A percentile compares a stretch with the other conserved stretches of the same genome.
Conservation (phyloP, 257 asterid species). For the Ocimum tenuiflorum region DNA sequence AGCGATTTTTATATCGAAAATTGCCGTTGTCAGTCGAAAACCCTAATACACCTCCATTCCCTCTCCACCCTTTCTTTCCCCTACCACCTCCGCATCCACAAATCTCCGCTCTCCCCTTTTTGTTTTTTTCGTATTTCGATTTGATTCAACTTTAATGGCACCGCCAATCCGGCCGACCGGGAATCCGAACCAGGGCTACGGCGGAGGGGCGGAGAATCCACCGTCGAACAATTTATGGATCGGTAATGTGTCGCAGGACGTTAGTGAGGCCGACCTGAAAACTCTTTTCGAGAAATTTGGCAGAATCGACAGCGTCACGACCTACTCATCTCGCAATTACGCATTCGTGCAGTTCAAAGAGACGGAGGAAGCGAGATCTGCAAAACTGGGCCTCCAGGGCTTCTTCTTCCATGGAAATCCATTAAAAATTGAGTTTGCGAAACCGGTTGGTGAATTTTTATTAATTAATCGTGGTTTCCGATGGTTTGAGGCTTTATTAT, state of each 20-base stretch:
- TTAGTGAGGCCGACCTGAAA: constrained; percentile 56
- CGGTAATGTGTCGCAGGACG: constrained; percentile 64
- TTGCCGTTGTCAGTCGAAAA: no score
- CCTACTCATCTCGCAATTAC: constrained; percentile 66
- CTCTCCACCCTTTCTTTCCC: background rate
- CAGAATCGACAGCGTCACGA: constrained; percentile 54
- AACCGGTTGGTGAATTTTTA: constrained; percentile 70
- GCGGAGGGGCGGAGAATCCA: constrained; percentile 35
- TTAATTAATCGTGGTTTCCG: constrained; percentile 17
- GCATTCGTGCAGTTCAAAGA: constrained; percentile 66
- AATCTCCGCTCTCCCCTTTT: background rate
- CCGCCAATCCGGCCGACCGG: constrained; percentile 19
- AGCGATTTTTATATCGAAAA: no score
- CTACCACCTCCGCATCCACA: background rate
- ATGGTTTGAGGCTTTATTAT: constrained; percentile 8
- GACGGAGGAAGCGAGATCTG: constrained; percentile 63
- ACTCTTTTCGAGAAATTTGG: constrained; percentile 56
- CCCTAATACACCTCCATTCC: constrained; percentile 18
- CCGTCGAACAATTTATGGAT: constrained; percentile 85
- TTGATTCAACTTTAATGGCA: constrained; percentile 18
- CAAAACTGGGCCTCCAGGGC: constrained; percentile 70
- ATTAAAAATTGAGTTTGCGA: constrained; percentile 77
- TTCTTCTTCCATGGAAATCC: constrained; percentile 50
- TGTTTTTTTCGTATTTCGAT: background rate
- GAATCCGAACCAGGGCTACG: constrained; percentile 20